phyloP scores from a whole-genome alignment of 1,284 basidiomycete genomes.

The Microbotryum violaceum region DNA sequence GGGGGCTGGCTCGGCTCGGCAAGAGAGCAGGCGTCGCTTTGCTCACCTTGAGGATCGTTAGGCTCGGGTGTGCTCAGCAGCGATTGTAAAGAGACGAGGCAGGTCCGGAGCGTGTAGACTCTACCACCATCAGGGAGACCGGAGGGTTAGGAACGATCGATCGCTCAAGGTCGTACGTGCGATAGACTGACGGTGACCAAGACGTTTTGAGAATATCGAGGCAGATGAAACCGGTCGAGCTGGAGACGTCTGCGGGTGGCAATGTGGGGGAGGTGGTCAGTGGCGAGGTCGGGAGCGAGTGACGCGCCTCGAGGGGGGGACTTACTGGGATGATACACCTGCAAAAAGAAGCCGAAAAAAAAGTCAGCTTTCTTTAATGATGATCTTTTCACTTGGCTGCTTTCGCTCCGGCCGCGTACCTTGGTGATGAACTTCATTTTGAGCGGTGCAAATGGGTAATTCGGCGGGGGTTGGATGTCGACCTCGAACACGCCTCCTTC shows the following conservation, averaged over 20 bases:
- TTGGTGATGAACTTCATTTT: constrained; percentile 93
- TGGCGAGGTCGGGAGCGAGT: too few relatives aligned
- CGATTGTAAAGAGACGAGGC: constrained; percentile 89
- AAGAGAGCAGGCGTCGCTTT: constrained; percentile 87
- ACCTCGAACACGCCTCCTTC: constrained; percentile 89
- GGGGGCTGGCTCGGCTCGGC: too few relatives aligned
- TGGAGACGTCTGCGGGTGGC: constrained; percentile 55
- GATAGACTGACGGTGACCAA: constrained; percentile 50
- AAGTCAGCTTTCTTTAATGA: constrained; percentile 23
- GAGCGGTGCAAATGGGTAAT: constrained; percentile 92
- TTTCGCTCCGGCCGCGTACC: constrained; percentile 41
- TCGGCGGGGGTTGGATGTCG: constrained; percentile 41
- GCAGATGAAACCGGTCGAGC: constrained; percentile 85
- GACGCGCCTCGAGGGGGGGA: too few relatives aligned
- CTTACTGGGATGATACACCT: constrained; percentile 90
- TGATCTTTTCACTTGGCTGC: constrained; percentile 29
- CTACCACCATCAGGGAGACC: neutral
- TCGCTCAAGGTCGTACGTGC: neutral
- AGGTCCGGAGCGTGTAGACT: constrained; percentile 77
- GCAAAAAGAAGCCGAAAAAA: constrained; percentile 35
- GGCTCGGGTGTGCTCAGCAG: constrained; percentile 95
- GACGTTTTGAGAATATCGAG: constrained; percentile 48
- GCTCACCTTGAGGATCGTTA: constrained; percentile 94
- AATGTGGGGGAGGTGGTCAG: neutral
- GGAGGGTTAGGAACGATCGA: too few relatives aligned